A percentile compares a stretch with the other conserved stretches of the same genome.
phyloP scores from a whole-genome alignment of 768 basidiomycete species.

The Panaeolus cyanescens region DNA sequence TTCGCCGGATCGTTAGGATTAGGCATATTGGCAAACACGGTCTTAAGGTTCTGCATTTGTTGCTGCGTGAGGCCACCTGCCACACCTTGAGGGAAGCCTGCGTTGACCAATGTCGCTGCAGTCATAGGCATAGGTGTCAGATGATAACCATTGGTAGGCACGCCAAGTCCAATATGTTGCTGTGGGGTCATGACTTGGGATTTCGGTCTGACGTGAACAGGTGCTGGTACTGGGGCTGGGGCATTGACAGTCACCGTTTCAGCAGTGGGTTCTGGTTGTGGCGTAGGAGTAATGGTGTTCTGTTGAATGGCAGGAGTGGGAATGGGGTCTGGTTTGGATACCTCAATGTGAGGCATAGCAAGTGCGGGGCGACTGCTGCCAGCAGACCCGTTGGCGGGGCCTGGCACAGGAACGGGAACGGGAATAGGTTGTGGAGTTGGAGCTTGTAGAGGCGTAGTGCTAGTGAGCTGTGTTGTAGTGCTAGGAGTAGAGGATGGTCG shows the following conservation, averaged over 20 bases:
- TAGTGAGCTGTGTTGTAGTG: constrained; percentile 26
- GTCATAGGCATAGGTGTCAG: constrained; percentile 39
- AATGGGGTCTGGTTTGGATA: constrained; percentile 32
- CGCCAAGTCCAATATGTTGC: constrained; percentile 26
- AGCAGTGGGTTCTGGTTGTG: constrained; percentile 25
- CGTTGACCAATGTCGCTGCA: constrained; percentile 22
- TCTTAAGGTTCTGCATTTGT: constrained; percentile 62
- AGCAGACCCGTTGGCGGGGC: constrained; percentile 17
- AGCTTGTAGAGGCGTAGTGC: constrained; percentile 32
- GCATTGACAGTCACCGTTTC: constrained; percentile 21
- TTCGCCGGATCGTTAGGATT: constrained; percentile 38
- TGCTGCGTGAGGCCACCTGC: constrained; percentile 46
- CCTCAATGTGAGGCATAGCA: constrained; percentile 48
- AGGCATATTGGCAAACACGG: constrained; percentile 48
- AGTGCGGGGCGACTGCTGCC: constrained; percentile 42
- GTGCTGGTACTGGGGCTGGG: constrained; percentile 21
- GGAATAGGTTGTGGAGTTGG: constrained; percentile 40
- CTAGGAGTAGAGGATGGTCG: constrained; percentile 41
- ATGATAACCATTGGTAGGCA: constrained; percentile 52
- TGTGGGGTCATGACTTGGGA: constrained; percentile 43
- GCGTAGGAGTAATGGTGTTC: constrained; percentile 27
- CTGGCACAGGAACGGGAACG: constrained; percentile 26
- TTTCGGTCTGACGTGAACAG: constrained; percentile 40
- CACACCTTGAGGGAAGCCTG: constrained; percentile 35
- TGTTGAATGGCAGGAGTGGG: constrained; percentile 31